Evolutionary conservation across 805 yeast species (phyloP), one percentile per base, ranked within the genome.

Genomic region (Scheffersomyces lignosus): DNA sequence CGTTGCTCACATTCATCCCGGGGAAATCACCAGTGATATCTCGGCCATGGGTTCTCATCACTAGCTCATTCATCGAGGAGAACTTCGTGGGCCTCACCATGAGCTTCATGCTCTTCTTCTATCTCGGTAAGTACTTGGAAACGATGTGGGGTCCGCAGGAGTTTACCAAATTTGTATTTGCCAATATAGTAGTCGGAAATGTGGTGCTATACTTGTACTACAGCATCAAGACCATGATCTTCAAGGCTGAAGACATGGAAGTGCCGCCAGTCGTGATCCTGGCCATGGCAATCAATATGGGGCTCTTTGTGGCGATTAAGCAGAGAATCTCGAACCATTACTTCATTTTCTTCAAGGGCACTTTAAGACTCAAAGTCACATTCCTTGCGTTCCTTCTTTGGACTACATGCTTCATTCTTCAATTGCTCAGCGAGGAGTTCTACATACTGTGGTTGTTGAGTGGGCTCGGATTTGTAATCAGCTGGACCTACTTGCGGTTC

Each of bases 251-350:
- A 14, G 42, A 38, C 14, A 47, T 49, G 32, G 26, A 41, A 18
- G 58, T 62, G 4, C 70, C 74, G 25, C 66, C 72, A 3, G 76
- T 76, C 14, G 61, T 77, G 5, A 72, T 72, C 45, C 80, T 84
- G 0, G 69, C 77, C 38, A 68, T 75, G 49, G 77, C 83, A 1
- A 47, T 79, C n/a, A 60, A 76, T 27, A 62, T 77, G 47, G 84
- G 81, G 1, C 74, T 78, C 37, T 58, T 82, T 18, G 83, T 82
- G 3, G 81, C 83, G 4, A 73, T 80, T 47, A 82, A 80, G 50
- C 88, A 82, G 58, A 54, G 81, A 42, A 72, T 80, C 17, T 82
- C 86, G 18, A 82, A 80, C 49, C 78, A 81, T 60, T 64, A 80
- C 45, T 54, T 78, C 46, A 59, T 67, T 32, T 60, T 77, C 38